Evolutionary conservation across 2,329 filamentous ascomycete species (phyloP), one percentile per base, ranked within the genome.

Genomic region (Helicocarpus griseus): DNA sequence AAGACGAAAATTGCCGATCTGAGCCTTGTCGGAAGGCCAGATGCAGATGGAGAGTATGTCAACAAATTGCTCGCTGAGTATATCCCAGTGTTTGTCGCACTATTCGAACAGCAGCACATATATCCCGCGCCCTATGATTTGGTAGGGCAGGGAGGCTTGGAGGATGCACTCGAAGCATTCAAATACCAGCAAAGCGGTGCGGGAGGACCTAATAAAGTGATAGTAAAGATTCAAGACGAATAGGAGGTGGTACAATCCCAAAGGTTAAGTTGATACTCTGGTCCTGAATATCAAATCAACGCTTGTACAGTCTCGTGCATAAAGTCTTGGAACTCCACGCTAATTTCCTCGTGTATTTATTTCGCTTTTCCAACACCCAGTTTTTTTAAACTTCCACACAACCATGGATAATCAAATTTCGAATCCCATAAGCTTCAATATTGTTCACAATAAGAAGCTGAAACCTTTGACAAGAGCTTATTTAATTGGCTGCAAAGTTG

Each of bases 181-280:
- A 44, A 56, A 17, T 57, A 61, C 51, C 57, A 62, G 47, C 28
- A 51, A 14, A 58, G 55, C 9, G 58, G 56, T 14, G 57, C 54
- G 5, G 58, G 55, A 13, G 57, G 59, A 8, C 39, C 53, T 4
- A 53, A 54, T n/a, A 60, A 62, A 41, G 59, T 62, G 11, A 50
- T 62, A 6, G 56, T 57, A 21, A 59, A 61, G 49, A 49, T 62
- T 33, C 59, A 61, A 41, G 55, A 58, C 35, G 54, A 54, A 19
- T 45, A 45, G 17, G 41, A 14, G 4, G 21, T 11, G 17, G 14
- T 31, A 14, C n/a, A n/a, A n/a, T n/a, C n/a, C n/a, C n/a, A n/a
- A n/a, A n/a, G n/a, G n/a, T n/a, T n/a, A n/a, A n/a, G n/a, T n/a
- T n/a, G n/a, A n/a, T n/a, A n/a, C n/a, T n/a, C n/a, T n/a, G n/a